A percentile compares a stretch with the other conserved stretches of the same genome.
Evolutionary conservation across 768 basidiomycete species (phyloP).

Genomic region (Trametes maxima): DNA sequence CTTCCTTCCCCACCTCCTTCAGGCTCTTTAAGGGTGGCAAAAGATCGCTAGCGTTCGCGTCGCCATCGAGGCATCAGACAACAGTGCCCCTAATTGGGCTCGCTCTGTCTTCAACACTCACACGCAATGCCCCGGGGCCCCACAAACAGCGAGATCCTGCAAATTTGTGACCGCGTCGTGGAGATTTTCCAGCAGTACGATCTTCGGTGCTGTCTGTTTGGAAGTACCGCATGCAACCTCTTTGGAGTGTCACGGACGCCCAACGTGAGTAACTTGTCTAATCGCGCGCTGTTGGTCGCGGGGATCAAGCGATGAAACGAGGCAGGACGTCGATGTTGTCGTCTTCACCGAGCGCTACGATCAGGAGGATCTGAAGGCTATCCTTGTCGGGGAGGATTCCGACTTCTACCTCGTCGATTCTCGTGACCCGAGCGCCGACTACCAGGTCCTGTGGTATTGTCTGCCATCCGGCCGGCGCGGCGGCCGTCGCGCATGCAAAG

Average conservation of each 20-base stretch:
- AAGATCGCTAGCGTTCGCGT: too few relatives aligned
- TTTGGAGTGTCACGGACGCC: conserved; percentile 27
- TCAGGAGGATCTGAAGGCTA: conserved; percentile 43
- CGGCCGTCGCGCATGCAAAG: conserved; percentile 26
- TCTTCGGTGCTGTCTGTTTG: conserved; percentile 27
- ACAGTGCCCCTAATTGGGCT: background rate
- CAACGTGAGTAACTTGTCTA: conserved; percentile 16
- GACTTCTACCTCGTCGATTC: conserved; percentile 43
- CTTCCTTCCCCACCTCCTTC: background rate
- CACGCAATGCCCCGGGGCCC: background rate
- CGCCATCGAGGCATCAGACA: background rate
- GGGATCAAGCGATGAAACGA: background rate
- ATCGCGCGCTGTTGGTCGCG: background rate
- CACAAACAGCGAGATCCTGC: background rate
- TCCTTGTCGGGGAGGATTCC: conserved; percentile 34
- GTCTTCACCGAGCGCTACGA: conserved; percentile 39
- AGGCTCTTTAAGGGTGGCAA: background rate
- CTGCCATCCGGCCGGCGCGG: conserved; percentile 11
- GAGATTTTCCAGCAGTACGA: background rate
- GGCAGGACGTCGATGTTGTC: conserved; percentile 50
- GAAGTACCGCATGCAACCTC: conserved; percentile 27
- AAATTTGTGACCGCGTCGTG: background rate
- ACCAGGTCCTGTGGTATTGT: conserved; percentile 44
- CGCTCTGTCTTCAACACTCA: background rate
- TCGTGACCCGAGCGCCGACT: conserved; percentile 40